phyloP scores from a whole-genome alignment of 2,329 filamentous ascomycete species.

The Talaromyces sp. region DNA sequence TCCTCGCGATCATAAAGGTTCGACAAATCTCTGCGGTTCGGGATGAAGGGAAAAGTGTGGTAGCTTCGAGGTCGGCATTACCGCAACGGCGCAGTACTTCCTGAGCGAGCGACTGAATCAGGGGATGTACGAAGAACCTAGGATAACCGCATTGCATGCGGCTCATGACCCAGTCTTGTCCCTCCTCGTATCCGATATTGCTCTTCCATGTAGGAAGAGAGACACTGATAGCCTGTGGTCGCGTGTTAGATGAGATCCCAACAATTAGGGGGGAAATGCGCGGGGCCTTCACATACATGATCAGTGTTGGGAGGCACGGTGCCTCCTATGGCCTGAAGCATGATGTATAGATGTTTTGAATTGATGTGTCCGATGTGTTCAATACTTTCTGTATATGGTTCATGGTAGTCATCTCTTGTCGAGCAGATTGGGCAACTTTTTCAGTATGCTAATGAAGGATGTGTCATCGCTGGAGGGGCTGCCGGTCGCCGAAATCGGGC shows the following conservation, averaged over 20 bases:
- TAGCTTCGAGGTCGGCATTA: constrained; percentile 54
- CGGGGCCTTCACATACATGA: constrained; percentile 57
- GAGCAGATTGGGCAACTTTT: background rate
- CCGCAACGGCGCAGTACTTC: constrained; percentile 62
- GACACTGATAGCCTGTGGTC: constrained; percentile 79
- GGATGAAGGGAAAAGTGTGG: constrained; percentile 78
- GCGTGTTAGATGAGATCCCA: constrained; percentile 1
- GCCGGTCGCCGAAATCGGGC: constrained; percentile 12
- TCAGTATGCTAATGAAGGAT: background rate
- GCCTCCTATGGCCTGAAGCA: constrained; percentile 56
- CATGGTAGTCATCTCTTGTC: background rate
- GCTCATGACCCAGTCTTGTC: constrained; percentile 76
- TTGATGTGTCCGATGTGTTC: background rate
- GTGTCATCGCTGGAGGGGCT: constrained; percentile 10
- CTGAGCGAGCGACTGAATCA: constrained; percentile 68
- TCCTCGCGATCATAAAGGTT: constrained; percentile 60
- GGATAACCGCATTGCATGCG: constrained; percentile 91
- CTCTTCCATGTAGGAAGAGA: constrained; percentile 90
- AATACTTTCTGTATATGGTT: background rate
- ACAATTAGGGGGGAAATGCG: background rate
- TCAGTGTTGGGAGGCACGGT: constrained; percentile 74
- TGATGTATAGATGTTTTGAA: constrained; percentile 19
- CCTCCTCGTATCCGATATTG: constrained; percentile 93
- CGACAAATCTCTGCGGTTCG: constrained; percentile 68
- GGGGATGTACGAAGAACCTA: constrained; percentile 87